phyloP scores from a whole-genome alignment of 164 flowering plant genomes.

The Dillenia turbinata region DNA sequence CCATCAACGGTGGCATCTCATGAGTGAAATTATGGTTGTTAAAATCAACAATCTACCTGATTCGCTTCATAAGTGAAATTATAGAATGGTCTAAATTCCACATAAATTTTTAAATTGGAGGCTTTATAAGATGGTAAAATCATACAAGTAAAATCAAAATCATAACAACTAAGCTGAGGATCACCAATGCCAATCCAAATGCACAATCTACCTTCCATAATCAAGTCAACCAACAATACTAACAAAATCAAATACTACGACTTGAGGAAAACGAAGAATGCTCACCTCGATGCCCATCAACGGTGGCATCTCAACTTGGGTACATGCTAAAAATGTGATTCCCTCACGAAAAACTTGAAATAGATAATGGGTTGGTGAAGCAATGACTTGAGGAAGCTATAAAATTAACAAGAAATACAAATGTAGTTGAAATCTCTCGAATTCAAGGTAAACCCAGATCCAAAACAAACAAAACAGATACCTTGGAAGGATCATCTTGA shows the following conservation, averaged over 20 bases:
- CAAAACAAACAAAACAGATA: slow-evolving; percentile 21
- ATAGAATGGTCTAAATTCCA: too few species aligned
- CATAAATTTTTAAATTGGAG: too few species aligned
- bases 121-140: too few species aligned
- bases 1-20: slow-evolving; percentile 99
- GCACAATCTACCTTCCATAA: not conserved
- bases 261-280: not conserved
- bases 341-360: slow-evolving; percentile 91
- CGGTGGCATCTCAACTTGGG: slow-evolving; percentile 98
- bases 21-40: too few species aligned
- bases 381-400: slow-evolving; percentile 79
- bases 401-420: not conserved
- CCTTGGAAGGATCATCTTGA: slow-evolving; percentile 82
- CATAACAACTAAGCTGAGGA: not conserved
- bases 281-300: slow-evolving; percentile 94
- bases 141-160: too few species aligned
- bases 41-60: too few species aligned
- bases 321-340: slow-evolving; percentile 87
- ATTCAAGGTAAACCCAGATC: not conserved
- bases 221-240: not conserved
- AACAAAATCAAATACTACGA: not conserved
- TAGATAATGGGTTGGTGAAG: slow-evolving; percentile 96
- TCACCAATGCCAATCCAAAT: not conserved
- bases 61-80: too few species aligned
- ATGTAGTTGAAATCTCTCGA: not conserved